Evolutionary conservation across 805 yeast genomes (phyloP), one percentile per base, ranked within the genome.

Genomic region (Starmerella apicola): DNA sequence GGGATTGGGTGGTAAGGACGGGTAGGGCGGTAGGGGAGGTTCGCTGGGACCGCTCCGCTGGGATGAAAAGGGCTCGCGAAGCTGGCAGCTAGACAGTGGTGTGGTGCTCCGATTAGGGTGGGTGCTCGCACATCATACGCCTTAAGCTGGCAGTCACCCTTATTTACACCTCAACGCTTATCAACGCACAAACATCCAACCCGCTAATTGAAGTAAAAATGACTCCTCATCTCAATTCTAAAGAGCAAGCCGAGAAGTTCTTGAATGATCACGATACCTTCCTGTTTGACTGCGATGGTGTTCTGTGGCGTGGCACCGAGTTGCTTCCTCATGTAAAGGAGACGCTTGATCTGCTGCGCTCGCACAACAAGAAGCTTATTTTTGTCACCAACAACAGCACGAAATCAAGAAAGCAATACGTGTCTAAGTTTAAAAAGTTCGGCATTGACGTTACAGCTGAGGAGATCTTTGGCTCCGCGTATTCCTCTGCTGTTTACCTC

Each of bases 311-410:
- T 36, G 97, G 97, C 2, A 76, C 73, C 46, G 81, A 77, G 49
- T 61, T 83, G 19, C 67, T 91, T 35, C 96, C 96, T 5, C 64
- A 71, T 15, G 81, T 83, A 2, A 68, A 66, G 10, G 96, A 91
- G 57, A 81, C 95, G 0, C 59, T 91, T 31, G 67, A 68, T 8
- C 56, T 80, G 31, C 64, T 91, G 48, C 69, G 68, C 33, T 37
- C 55, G 15, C 47, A 51, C 19, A 71, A 72, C 28, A 91, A 91
- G 59, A 72, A 76, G 45, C 66, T 83, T 38, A 68, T 86, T 32
- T 91, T 91, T 62, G 98, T 91, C 22, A 86, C 98, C 33, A 91
- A 91, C 66, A 91, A 91, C 63, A 83, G 95, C 17, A 83, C 96
- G 23, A 88, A 91, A 58, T 80, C 95, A 2, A 68, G 98, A 45